Conservation (phyloP, 2,329 filamentous ascomycete genomes). For the Epichloe typhina region DNA sequence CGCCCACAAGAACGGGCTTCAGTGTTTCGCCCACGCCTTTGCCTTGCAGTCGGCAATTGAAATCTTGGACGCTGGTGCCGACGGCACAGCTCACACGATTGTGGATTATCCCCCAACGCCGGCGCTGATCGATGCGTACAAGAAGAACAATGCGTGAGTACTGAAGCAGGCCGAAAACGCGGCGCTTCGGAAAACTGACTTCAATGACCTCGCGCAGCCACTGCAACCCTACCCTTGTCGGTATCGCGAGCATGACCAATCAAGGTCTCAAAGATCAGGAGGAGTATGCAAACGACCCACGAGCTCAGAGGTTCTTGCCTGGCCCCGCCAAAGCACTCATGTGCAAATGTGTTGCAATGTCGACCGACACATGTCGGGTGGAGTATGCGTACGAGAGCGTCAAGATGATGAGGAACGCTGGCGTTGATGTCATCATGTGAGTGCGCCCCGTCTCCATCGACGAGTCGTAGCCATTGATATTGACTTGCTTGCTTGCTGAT, state of each 20-base stretch:
- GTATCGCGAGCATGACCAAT: constrained; percentile 12
- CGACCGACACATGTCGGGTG: constrained; percentile 3
- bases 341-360: constrained; percentile 5
- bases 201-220: not conserved
- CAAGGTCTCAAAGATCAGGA: constrained; percentile 11
- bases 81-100: constrained; percentile 20
- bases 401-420: constrained; percentile 5
- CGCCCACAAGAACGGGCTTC: constrained; percentile 14
- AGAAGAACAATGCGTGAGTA: constrained; percentile 10
- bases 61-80: constrained; percentile 14
- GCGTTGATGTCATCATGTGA: constrained; percentile 8
- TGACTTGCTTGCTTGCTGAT: not conserved
- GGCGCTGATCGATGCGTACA: constrained; percentile 12
- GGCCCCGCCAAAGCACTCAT: constrained; percentile 5
- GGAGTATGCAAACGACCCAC: constrained; percentile 10
- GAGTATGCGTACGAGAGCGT: constrained; percentile 9
- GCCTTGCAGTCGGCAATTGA: constrained; percentile 15
- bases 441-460: not conserved
- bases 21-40: constrained; percentile 16
- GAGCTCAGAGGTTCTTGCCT: constrained; percentile 2
- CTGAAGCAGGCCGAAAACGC: not conserved
- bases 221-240: constrained; percentile 13
- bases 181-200: not conserved
- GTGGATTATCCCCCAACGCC: constrained; percentile 14
- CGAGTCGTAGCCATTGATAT: not conserved